phyloP scores from a whole-genome alignment of 2,329 filamentous ascomycete genomes.

The Pseudocercospora fijiensis region DNA sequence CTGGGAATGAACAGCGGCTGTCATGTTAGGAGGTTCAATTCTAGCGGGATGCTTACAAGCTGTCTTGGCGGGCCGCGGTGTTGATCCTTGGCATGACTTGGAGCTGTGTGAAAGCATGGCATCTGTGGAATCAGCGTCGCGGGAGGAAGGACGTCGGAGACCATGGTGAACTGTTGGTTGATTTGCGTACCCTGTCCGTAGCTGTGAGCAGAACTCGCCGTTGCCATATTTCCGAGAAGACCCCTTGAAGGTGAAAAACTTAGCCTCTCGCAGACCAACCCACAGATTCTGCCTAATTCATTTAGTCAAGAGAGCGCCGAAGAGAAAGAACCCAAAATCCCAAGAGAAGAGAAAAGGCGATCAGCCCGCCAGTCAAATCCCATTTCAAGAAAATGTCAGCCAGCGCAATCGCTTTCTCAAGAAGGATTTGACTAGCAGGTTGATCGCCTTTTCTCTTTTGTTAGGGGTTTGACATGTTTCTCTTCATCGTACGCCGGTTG shows the following conservation, averaged over 20 bases:
- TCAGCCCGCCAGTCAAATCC: slow-evolving; percentile 1
- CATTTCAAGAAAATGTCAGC: not conserved
- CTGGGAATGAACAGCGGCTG: not conserved
- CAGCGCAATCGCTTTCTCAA: not conserved
- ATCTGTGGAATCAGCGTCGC: not conserved
- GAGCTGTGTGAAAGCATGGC: not conserved
- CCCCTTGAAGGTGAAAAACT: no score
- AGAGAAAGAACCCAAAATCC: not conserved
- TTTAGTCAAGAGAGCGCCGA: no score
- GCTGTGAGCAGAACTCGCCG: not conserved
- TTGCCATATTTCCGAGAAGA: no score
- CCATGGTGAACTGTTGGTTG: not conserved
- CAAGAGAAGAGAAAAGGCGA: not conserved
- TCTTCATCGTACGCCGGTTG: not conserved
- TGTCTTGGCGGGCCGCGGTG: not conserved
- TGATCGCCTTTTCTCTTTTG: not conserved
- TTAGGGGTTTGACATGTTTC: not conserved
- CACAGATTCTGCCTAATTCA: no score
- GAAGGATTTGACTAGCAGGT: not conserved
- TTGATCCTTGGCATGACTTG: not conserved
- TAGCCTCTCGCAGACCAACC: no score
- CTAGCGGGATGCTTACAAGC: not conserved
- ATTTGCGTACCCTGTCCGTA: no score
- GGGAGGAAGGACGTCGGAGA: not conserved
- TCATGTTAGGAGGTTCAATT: not conserved